Evolutionary conservation across 2,329 filamentous ascomycete genomes (phyloP), one percentile per base, ranked within the genome.

Genomic region (Calonectria hawksworthii): DNA sequence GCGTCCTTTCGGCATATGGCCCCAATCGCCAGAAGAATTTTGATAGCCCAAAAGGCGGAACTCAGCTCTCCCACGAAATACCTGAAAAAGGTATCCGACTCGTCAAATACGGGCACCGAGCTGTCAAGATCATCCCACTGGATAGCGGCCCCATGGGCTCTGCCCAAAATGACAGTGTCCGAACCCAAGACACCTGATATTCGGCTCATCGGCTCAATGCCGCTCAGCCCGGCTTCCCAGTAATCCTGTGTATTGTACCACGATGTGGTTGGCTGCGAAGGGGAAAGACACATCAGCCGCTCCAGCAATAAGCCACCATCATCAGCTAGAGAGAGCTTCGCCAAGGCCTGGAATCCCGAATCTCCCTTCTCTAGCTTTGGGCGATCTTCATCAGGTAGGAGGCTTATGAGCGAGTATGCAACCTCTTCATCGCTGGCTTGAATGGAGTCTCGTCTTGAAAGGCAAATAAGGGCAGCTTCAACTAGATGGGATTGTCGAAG

Each of bases 321-420:
- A 54, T 89, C 88, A 13, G 85, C 84, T 0, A 89, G 80, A 16
- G 86, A 88, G 6, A 89, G 83, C 41, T 86, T 82, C 7, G 87
- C 86, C 68, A 89, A 89, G 0, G 87, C 88, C 74, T 88, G 85
- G 71, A 90, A 89, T 0, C 82, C 85, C 4, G 85, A 82, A 72
- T 89, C 87, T 0, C 77, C 81, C 2, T 79, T 78, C 56, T 86
- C 80, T 6, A 88, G 82, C 21, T 77, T 76, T 0, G 86, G 87
- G 10, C 87, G 78, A 14, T 85, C 82, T 9, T 86, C 82, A 3
- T 86, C 75, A 9, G 77, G 74, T 3, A 80, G 54, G 13, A 89
- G 82, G 3, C 87, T 87, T 87, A 88, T 89, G 32, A 89, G 77
- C 0, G 86, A 87, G 59, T 89, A 89, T 10, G 85, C 83, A 11